Evolutionary conservation across 225 moss, liverwort and hornwort genomes (phyloP).

Genomic region (Physcomitrellopsis africana): DNA sequence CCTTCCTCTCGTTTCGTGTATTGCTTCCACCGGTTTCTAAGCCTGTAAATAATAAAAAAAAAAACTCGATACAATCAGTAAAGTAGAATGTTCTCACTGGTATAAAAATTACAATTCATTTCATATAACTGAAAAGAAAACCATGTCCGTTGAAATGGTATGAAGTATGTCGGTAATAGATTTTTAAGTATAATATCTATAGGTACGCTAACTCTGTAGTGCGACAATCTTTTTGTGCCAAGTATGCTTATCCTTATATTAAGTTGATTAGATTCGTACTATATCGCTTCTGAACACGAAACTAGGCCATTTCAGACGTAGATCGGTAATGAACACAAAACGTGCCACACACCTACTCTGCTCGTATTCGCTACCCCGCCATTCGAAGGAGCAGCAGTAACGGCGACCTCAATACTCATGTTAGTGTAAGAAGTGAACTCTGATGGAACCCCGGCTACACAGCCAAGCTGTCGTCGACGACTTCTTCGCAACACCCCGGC

Average conservation of each 20-base stretch:
- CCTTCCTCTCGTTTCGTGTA: constrained; percentile 46
- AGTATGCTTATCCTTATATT: too few relatives aligned
- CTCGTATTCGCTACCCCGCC: constrained; percentile 25
- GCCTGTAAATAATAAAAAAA: constrained; percentile 17
- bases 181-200: too few relatives aligned
- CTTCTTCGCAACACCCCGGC: background rate
- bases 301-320: background rate
- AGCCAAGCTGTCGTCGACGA: constrained; percentile 8
- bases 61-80: constrained; percentile 14
- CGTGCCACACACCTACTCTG: constrained; percentile 21
- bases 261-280: too few relatives aligned
- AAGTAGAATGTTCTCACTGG: background rate
- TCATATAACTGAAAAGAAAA: too few relatives aligned
- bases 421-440: constrained; percentile 11
- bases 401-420: constrained; percentile 38
- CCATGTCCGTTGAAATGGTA: too few relatives aligned
- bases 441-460: constrained; percentile 14
- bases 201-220: too few relatives aligned
- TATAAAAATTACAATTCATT: background rate
- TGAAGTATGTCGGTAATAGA: too few relatives aligned
- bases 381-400: constrained; percentile 38
- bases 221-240: too few relatives aligned
- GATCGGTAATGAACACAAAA: background rate
- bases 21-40: constrained; percentile 45
- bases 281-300: background rate